A percentile compares a stretch with the other conserved stretches of the same genome.
phyloP scores from a whole-genome alignment of 306 rosid genomes.

The Cucurbita argyrosperma region DNA sequence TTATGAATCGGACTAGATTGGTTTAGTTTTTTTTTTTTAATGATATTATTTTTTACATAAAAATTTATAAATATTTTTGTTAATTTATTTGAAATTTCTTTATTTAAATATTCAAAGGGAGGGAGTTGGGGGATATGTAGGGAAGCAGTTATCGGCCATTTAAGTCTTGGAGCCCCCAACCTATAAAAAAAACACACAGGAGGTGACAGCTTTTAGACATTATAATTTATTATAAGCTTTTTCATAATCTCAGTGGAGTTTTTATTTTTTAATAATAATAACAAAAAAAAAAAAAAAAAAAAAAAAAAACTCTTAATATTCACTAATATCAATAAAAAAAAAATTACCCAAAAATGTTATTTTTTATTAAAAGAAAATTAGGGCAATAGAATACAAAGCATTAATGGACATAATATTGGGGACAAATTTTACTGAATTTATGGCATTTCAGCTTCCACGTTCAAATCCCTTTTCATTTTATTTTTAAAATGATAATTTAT shows the following conservation, averaged over 20 bases:
- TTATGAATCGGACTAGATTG: too few relatives aligned
- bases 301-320: too few relatives aligned
- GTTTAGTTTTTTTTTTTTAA: too few relatives aligned
- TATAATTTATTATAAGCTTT: neutral
- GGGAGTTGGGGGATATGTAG: neutral
- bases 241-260: neutral
- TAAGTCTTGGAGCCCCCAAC: conserved; percentile 1
- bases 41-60: too few relatives aligned
- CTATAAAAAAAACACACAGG: neutral
- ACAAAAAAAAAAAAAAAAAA: too few relatives aligned
- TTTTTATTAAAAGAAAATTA: neutral
- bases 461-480: neutral
- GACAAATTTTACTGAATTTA: neutral
- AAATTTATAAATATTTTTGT: too few relatives aligned
- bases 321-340: too few relatives aligned
- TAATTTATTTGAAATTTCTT: too few relatives aligned
- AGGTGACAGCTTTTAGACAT: neutral
- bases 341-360: too few relatives aligned
- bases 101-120: neutral
- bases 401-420: neutral
- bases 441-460: neutral
- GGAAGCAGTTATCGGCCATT: neutral
- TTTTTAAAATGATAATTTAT: neutral
- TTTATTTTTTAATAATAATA: neutral
- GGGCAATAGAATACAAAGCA: too few relatives aligned